Conservation (phyloP, 1,139 yeast genomes). For the Kodamaea plutei region DNA sequence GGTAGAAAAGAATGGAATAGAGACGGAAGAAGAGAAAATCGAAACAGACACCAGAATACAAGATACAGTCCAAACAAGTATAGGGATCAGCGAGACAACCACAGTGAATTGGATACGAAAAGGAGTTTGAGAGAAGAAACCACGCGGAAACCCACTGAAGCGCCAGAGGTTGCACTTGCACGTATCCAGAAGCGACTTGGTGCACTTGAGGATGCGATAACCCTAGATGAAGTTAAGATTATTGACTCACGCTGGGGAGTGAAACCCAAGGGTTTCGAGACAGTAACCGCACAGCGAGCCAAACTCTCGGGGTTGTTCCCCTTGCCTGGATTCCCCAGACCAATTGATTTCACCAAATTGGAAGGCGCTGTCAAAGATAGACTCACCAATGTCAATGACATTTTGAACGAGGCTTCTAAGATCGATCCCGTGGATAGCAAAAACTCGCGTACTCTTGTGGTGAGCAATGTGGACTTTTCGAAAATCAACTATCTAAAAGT, state of each 20-base stretch:
- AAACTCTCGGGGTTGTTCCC: slow-evolving; percentile 81
- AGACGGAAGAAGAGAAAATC: too few species aligned
- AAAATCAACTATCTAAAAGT: slow-evolving; percentile 38
- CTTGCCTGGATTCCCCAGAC: slow-evolving; percentile 64
- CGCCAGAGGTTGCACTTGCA: slow-evolving; percentile 4
- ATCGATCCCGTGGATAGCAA: slow-evolving; percentile 53
- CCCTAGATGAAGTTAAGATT: slow-evolving; percentile 33
- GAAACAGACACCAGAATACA: too few species aligned
- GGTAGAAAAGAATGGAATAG: too few species aligned
- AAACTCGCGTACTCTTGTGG: slow-evolving; percentile 45
- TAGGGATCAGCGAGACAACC: slow-evolving; percentile 2
- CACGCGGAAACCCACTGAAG: slow-evolving; percentile 2
- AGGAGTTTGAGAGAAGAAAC: neutral
- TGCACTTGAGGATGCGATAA: slow-evolving; percentile 18
- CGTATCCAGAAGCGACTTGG: slow-evolving; percentile 20
- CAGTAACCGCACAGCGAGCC: slow-evolving; percentile 73
- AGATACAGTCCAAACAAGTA: too few species aligned
- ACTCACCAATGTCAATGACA: slow-evolving; percentile 38
- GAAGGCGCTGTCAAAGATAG: slow-evolving; percentile 44
- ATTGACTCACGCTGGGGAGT: slow-evolving; percentile 68
- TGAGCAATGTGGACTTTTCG: slow-evolving; percentile 44
- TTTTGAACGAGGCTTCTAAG: slow-evolving; percentile 36
- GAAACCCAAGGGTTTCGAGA: slow-evolving; percentile 71
- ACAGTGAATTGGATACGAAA: slow-evolving; percentile 1
- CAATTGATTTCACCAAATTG: slow-evolving; percentile 51